A percentile compares a stretch with the other conserved stretches of the same genome.
Evolutionary conservation across 1,139 yeast genomes (phyloP).

Genomic region (Geotrichum citri-aurantii): DNA sequence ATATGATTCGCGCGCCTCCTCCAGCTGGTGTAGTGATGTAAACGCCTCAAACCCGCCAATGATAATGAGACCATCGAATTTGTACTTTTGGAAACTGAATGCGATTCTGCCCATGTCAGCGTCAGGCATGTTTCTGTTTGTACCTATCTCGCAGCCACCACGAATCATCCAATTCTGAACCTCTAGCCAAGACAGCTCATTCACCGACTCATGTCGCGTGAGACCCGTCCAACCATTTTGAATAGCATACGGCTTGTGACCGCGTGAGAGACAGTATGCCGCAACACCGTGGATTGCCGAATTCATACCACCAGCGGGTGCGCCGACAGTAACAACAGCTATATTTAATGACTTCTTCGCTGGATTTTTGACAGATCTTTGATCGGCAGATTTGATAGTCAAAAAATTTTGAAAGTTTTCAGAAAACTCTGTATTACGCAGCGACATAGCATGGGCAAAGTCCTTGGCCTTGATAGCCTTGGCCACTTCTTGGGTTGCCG

Average conservation of each 20-base stretch:
- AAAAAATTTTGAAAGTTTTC: constrained; percentile 71
- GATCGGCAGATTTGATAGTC: constrained; percentile 66
- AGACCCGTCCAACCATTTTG: constrained; percentile 92
- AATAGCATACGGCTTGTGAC: constrained; percentile 82
- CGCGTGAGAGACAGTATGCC: constrained; percentile 81
- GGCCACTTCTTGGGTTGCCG: constrained; percentile 79
- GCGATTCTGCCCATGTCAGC: constrained; percentile 84
- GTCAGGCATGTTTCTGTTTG: constrained; percentile 81
- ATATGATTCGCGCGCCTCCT: constrained; percentile 62
- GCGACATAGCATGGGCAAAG: constrained; percentile 77
- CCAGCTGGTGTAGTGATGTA: constrained; percentile 72
- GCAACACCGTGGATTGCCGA: constrained; percentile 91
- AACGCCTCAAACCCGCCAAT: constrained; percentile 97
- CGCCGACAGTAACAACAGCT: constrained; percentile 89
- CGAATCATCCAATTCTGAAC: constrained; percentile 84
- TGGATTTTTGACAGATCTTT: constrained; percentile 43
- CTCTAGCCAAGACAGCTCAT: constrained; percentile 73
- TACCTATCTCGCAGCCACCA: constrained; percentile 96
- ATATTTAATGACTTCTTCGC: constrained; percentile 49
- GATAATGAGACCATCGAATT: constrained; percentile 77
- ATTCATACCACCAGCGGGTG: constrained; percentile 95
- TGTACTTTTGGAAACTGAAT: constrained; percentile 77
- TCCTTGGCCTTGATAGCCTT: constrained; percentile 72
- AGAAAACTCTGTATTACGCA: constrained; percentile 81
- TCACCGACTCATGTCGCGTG: constrained; percentile 70